Evolutionary conservation across 805 yeast genomes (phyloP), one percentile per base, ranked within the genome.

Genomic region (Ogataea minuta): DNA sequence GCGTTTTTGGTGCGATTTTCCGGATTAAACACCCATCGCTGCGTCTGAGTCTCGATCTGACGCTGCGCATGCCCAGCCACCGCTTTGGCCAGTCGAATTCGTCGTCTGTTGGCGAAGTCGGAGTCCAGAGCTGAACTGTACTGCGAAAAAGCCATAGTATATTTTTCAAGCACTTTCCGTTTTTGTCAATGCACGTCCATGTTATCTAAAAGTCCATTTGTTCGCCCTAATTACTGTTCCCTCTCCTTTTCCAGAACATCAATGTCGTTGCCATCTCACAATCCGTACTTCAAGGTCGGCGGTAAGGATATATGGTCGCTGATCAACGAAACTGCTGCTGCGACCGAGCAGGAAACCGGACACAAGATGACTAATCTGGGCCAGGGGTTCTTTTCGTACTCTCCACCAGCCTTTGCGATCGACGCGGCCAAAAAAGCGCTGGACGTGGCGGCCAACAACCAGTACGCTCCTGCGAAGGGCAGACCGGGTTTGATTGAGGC

Each of bases 381-480:
- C 23, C 99, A 93, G 63, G 99, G 99, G 2, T 93, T 93, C 66
- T 93, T 93, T 70, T 88, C 96, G 2, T 93, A 91, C 61, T 76
- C 90, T 21, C 99, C 99, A 3, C 99, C 99, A 1, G 76, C 79
- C n/a, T 93, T 93, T 64, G 96, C 95, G 11, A 70, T 84, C 43
- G 73, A 79, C 9, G 95, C 96, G 6, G 95, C 91, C 12, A 76
- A 79, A 48, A 71, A 74, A 29, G 91, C 96, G 0, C 70, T 89
- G 31, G 80, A 77, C 39, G 69, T 68, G 23, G 82, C 98, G 3
- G 71, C 80, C 43, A 77, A 77, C 59, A 93, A 93, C 64, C 99
- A 93, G 64, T 93, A 93, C 58, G 87, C 98, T 3, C 96, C 83
- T 12, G 84, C 98, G 4, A 76, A 79, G 44, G 99, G 99, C 33